Evolutionary conservation across 345 rosid genomes (phyloP), one percentile per base, ranked within the genome.

Genomic region (Lenwebbia sp.): DNA sequence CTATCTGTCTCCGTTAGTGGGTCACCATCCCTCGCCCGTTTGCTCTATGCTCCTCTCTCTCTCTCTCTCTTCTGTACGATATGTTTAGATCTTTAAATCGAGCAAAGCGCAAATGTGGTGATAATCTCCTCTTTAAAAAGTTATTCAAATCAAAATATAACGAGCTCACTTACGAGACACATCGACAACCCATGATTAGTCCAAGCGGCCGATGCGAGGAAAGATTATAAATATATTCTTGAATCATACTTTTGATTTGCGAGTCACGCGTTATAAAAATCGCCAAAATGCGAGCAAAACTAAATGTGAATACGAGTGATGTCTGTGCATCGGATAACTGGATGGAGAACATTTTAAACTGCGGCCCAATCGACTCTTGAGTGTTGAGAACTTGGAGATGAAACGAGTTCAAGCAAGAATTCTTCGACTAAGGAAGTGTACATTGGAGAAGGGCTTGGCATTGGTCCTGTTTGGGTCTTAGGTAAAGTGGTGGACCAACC

Each of bases 141-240:
- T 30, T 3, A 15, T 15, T 30, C 41, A 1, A 1, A 62, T 62
- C 11, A 15, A 62, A 22, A 62, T 62, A 7, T 15, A 7, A 14
- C 0, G 6, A 62, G 6, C 1, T 62, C 11, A 3, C 19, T 1
- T 3, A 0, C 1, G 2, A 30, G 75, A 8, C 5, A 62, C 0
- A 15, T 0, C 1, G 3, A 30, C 5, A 30, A 62, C 5, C 4
- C 8, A 7, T 15, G 22, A 62, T 30, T 22, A 30, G 11, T 30
- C 7, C 14, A 28, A 60, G 30, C 1, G 2, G 10, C 6, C 0
- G 2, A 33, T 65, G 12, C 0, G 3, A 65, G 0, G 1, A 33
- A 33, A 65, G 10, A 65, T 30, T 30, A 8, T 17, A 15, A 62
- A 17, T 33, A 65, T 7, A 17, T 7, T 7, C 41, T 30, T 5